phyloP scores from a whole-genome alignment of 805 yeast species.

The Metschnikowia reukaufii region DNA sequence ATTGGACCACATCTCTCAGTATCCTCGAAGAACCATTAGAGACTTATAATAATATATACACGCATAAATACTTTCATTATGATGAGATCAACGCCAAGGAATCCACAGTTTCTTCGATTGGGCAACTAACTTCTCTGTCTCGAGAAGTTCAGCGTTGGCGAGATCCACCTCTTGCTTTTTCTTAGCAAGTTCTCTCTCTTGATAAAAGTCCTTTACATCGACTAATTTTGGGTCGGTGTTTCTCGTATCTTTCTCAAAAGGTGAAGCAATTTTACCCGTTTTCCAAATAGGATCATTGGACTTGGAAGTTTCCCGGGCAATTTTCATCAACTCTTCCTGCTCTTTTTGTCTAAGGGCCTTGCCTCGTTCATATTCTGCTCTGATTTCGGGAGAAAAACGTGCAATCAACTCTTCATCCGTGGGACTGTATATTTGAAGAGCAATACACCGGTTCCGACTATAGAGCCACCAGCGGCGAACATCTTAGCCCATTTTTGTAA shows the following conservation, averaged over 20 bases:
- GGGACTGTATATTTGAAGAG: slow-evolving; percentile 77
- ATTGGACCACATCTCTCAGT: background rate
- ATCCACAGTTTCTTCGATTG: slow-evolving; percentile 26
- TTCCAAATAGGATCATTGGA: slow-evolving; percentile 83
- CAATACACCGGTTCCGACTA: slow-evolving; percentile 71
- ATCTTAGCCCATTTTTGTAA: slow-evolving; percentile 63
- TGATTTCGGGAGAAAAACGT: slow-evolving; percentile 76
- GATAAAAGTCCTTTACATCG: slow-evolving; percentile 49
- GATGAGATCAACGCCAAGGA: slow-evolving; percentile 16
- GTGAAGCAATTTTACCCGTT: slow-evolving; percentile 67
- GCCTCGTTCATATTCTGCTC: slow-evolving; percentile 70
- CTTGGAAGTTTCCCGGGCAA: slow-evolving; percentile 60
- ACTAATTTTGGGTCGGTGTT: slow-evolving; percentile 36
- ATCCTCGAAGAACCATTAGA: background rate
- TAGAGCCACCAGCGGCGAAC: slow-evolving; percentile 59
- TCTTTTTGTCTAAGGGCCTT: slow-evolving; percentile 62
- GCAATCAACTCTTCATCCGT: slow-evolving; percentile 78
- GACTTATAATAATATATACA: slow-evolving; percentile 1
- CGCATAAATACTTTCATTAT: background rate
- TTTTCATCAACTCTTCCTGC: slow-evolving; percentile 67
- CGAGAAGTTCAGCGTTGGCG: slow-evolving; percentile 19
- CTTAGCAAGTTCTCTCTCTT: slow-evolving; percentile 43
- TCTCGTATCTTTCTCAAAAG: slow-evolving; percentile 56
- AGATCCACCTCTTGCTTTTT: slow-evolving; percentile 34
- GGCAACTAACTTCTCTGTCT: slow-evolving; percentile 20